Conservation (phyloP, 495 filamentous ascomycete species). For the Staphylotrichum tortipilum region DNA sequence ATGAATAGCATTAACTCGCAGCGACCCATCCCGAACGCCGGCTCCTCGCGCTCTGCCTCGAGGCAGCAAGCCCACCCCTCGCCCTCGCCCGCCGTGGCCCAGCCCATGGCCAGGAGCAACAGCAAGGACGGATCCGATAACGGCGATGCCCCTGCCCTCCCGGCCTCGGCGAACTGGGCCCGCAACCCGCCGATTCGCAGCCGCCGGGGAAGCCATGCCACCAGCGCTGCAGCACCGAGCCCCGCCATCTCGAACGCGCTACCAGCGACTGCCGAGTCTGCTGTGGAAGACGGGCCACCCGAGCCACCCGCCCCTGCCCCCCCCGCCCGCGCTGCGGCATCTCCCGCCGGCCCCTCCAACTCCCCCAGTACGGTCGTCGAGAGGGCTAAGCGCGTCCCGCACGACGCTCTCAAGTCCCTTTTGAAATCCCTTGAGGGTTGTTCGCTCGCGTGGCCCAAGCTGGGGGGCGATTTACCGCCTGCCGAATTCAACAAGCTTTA, state of each 20-base stretch:
- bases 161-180: constrained; percentile 90
- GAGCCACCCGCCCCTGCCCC: constrained; percentile 1
- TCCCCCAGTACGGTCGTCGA: background rate
- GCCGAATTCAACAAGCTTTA: constrained; percentile 31
- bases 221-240: constrained; percentile 71
- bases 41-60: constrained; percentile 42
- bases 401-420: constrained; percentile 19
- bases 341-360: background rate
- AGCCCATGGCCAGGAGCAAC: constrained; percentile 62
- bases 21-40: constrained; percentile 44
- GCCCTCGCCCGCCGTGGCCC: constrained; percentile 49
- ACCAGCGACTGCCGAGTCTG: constrained; percentile 41
- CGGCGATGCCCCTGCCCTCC: constrained; percentile 75
- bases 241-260: constrained; percentile 60
- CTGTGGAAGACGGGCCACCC: constrained; percentile 16
- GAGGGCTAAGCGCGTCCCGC: constrained; percentile 12
- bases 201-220: constrained; percentile 64
- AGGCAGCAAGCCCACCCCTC: constrained; percentile 44
- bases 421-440: constrained; percentile 28
- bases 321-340: background rate
- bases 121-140: constrained; percentile 68
- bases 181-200: constrained; percentile 65
- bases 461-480: constrained; percentile 15
- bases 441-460: constrained; percentile 20
- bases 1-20: constrained; percentile 83